Conservation (phyloP, 495 filamentous ascomycete species). For the Cetradonia linearis region DNA sequence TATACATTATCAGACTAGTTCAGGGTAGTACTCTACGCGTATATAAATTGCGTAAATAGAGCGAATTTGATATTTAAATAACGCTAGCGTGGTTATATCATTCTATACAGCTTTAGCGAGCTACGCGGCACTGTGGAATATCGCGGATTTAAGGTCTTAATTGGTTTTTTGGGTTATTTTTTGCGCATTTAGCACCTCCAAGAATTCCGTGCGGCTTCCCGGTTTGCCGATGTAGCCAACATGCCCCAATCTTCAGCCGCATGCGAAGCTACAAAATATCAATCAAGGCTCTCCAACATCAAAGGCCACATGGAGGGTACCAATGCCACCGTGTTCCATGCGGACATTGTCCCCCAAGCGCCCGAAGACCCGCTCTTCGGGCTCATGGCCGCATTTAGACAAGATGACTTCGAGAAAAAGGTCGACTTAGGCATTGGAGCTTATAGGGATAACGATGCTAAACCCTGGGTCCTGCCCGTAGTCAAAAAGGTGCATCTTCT, state of each 20-base stretch:
- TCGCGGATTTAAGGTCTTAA: too few species aligned
- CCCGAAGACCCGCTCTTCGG: slow-evolving; percentile 95
- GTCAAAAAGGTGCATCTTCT: slow-evolving; percentile 70
- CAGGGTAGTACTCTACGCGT: too few species aligned
- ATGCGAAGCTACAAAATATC: slow-evolving; percentile 32
- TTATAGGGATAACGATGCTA: slow-evolving; percentile 88
- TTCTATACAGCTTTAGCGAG: too few species aligned
- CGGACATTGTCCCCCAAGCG: slow-evolving; percentile 74
- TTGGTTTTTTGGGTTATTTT: too few species aligned
- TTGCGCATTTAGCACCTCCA: too few species aligned
- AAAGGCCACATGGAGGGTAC: slow-evolving; percentile 41
- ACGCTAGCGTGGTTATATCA: too few species aligned
- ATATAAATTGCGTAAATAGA: too few species aligned
- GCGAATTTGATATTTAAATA: too few species aligned
- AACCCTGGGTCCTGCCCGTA: slow-evolving; percentile 96
- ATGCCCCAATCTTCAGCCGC: slow-evolving; percentile 30
- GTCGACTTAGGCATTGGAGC: slow-evolving; percentile 95
- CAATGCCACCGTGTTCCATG: slow-evolving; percentile 57
- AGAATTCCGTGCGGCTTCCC: too few species aligned
- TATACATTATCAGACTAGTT: neutral
- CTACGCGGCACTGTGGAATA: too few species aligned
- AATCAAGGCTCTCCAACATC: slow-evolving; percentile 28
- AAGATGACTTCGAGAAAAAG: slow-evolving; percentile 76
- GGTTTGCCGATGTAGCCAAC: slow-evolving; percentile 6
- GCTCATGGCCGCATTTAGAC: slow-evolving; percentile 76